A percentile compares a stretch with the other conserved stretches of the same genome.
Conservation (phyloP, 805 yeast species). For the Barnettozyma populi region DNA sequence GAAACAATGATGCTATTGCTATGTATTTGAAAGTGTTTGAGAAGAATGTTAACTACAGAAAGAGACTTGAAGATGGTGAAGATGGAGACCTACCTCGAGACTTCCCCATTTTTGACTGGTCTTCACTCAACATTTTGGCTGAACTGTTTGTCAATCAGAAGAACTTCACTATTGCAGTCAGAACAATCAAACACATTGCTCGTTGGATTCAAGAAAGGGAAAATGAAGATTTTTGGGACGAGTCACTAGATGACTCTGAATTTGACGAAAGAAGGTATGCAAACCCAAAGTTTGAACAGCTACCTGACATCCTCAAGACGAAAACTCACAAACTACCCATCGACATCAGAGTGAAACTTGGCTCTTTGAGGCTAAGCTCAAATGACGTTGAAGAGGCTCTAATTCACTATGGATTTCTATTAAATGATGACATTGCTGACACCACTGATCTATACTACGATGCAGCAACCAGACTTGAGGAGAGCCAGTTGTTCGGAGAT, state of each 20-base stretch:
- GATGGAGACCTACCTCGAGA: constrained; percentile 19
- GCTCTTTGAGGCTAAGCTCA: constrained; percentile 62
- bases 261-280: constrained; percentile 68
- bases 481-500: constrained; percentile 62
- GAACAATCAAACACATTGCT: constrained; percentile 61
- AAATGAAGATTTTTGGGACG: constrained; percentile 41
- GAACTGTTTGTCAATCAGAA: constrained; percentile 73
- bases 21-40: constrained; percentile 62
- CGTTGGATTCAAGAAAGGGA: constrained; percentile 79
- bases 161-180: constrained; percentile 59
- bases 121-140: constrained; percentile 76
- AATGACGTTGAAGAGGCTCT: constrained; percentile 67
- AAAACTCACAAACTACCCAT: constrained; percentile 58
- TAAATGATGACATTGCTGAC: constrained; percentile 51
- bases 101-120: constrained; percentile 72
- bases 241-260: constrained; percentile 63
- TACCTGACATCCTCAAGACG: constrained; percentile 33
- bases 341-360: constrained; percentile 81
- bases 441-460: constrained; percentile 69
- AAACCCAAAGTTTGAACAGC: constrained; percentile 37
- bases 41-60: constrained; percentile 44
- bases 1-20: constrained; percentile 69
- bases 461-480: constrained; percentile 71
- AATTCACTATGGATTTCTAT: constrained; percentile 56
- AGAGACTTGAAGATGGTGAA: constrained; percentile 25